Base-by-base conservation (phyloP, 805 yeast species). In the Candida ascalaphidarum region DNA sequence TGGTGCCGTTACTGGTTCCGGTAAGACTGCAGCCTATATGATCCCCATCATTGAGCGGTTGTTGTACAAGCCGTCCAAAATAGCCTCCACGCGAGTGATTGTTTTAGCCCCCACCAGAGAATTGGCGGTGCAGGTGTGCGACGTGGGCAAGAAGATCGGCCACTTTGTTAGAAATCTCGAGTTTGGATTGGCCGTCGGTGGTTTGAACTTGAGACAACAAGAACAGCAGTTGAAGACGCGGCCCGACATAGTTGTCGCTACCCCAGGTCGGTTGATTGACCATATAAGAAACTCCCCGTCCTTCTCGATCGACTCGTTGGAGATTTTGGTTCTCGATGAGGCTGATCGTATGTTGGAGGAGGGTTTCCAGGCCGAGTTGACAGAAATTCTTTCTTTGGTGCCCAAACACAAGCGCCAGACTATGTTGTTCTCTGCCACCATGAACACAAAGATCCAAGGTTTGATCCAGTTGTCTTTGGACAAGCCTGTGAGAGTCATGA, bases 301-400 rank as follows among this genome's bases (percentile, higher is more conserved):
- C 29, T 92, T 92, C 53, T 75, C 77, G 27, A 94, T 86, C 26
- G 97, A 92, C 41, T 68, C 77, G 19, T 92, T 92, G 27, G 98
- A 92, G 61, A 82, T 92, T 30, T 65, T 92, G 44, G 94, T 92
- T 17, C 70, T 92, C 42, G 98, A 92, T 64, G 98, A 92, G 65
- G 98, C 98, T 35, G 98, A 92, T 68, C 77, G 98, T 64, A 92
- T 92, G 97, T 70, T 92, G 43, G 99, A 92, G 53, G 99, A 92
- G 59, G 99, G 99, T 49, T 92, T 92, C 74, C 96, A 88, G 57
- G 84, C 77, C 29, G 98, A 92, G 58, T 65, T 92, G 41, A 80
- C 85, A 12, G 98, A 92, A 53, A 89, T 92, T 35, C 70, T 92
- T 56, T 71, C 81, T 10, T 65, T 89, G 30, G 66, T 94, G 39